A percentile compares a stretch with the other conserved stretches of the same genome.
Evolutionary conservation across 306 rosid species (phyloP).

Genomic region (Lathyrus oleraceus): DNA sequence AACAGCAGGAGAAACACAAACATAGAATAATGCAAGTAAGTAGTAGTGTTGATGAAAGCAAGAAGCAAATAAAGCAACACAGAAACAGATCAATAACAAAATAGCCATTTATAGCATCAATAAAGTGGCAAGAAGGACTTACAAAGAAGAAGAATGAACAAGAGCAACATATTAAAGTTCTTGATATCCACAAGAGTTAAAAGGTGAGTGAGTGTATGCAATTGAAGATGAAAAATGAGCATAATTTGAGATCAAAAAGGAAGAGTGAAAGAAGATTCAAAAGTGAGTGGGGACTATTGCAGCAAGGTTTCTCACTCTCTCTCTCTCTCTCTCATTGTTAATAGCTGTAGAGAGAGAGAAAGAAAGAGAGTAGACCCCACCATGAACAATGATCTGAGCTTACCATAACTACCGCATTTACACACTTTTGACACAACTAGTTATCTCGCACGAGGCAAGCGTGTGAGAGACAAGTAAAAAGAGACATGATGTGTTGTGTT

Average conservation of each 20-base stretch:
- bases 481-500: background rate
- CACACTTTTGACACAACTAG: background rate
- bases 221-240: constrained; percentile 27
- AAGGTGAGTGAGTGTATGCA: constrained; percentile 19
- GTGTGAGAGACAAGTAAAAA: background rate
- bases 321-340: background rate
- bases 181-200: constrained; percentile 40
- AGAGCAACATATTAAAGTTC: constrained; percentile 9
- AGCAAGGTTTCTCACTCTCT: constrained; percentile 1
- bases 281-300: constrained; percentile 62
- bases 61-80: background rate
- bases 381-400: constrained; percentile 32
- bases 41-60: background rate
- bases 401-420: constrained; percentile 55
- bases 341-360: constrained; percentile 48
- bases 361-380: constrained; percentile 49
- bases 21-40: constrained; percentile 28
- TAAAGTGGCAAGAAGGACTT: constrained; percentile 37
- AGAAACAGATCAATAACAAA: constrained; percentile 42
- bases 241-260: constrained; percentile 47
- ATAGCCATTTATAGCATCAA: background rate
- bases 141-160: constrained; percentile 45
- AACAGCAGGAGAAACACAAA: background rate
- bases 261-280: constrained; percentile 58
- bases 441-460: constrained; percentile 45